These are phyloP conservation scores for Penicillium salamii DNA, from an alignment of 495 filamentous ascomycete genomes.

Conservation along the genomic window DNA sequence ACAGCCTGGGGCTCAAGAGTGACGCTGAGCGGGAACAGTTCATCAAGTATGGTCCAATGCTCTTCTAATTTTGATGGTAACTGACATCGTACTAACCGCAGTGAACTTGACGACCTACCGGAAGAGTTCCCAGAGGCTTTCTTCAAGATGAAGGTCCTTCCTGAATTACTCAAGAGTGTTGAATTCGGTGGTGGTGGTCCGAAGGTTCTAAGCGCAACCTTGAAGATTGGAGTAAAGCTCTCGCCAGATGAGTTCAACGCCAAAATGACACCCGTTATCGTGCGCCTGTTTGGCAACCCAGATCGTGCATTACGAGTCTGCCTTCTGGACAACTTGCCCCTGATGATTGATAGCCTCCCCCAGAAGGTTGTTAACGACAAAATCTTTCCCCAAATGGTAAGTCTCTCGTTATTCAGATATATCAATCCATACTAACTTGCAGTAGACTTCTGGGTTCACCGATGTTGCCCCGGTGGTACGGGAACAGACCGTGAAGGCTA, in stretches of 20 bases:
- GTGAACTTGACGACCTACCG: conserved; percentile 79
- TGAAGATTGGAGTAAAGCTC: conserved; percentile 85
- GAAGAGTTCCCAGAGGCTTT: conserved; percentile 97
- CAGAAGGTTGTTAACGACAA: conserved; percentile 93
- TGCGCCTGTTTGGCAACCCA: conserved; percentile 85
- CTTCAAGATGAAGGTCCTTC: conserved; percentile 94
- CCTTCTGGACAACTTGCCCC: conserved; percentile 80
- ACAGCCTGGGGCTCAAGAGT: conserved; percentile 83
- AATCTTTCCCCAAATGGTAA: conserved; percentile 90
- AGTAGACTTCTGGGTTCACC: conserved; percentile 81
- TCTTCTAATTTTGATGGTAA: background rate
- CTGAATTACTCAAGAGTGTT: conserved; percentile 92
- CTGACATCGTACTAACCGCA: conserved; percentile 27
- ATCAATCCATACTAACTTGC: conserved; percentile 11
- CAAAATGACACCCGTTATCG: conserved; percentile 78
- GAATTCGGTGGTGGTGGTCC: conserved; percentile 96
- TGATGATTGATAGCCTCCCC: conserved; percentile 87
- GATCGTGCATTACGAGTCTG: conserved; percentile 92
- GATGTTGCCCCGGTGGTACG: conserved; percentile 87
- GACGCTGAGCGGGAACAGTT: conserved; percentile 84
- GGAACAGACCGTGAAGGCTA: conserved; percentile 93
- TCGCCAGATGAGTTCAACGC: conserved; percentile 85
- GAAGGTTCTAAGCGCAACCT: conserved; percentile 81
- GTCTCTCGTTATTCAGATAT: conserved; percentile 6
- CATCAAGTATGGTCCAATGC: conserved; percentile 57